Percentiles rank a stretch among this genome's conserved stretches.
phyloP scores from a whole-genome alignment of 768 basidiomycete species.

The Macrolepiota albuminosa region DNA sequence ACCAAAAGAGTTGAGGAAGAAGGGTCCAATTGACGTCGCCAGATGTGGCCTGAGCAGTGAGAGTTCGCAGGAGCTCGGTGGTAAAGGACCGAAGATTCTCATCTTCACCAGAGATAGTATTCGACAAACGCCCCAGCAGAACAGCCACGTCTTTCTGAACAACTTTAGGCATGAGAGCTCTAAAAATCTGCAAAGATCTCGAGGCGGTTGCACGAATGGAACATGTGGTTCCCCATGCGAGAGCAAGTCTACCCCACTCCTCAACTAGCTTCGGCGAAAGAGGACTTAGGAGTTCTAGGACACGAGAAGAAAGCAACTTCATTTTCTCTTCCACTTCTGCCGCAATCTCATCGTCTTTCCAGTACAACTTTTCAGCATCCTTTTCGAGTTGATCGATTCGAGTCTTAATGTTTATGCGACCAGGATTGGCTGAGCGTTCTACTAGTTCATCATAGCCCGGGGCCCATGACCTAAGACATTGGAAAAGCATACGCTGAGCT shows the following conservation, averaged over 20 bases:
- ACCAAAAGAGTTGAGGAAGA: conserved; percentile 87
- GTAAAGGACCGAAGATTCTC: conserved; percentile 79
- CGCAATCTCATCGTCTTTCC: conserved; percentile 66
- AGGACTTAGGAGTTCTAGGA: conserved; percentile 65
- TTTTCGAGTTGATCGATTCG: conserved; percentile 52
- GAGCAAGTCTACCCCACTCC: conserved; percentile 74
- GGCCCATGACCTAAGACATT: conserved; percentile 76
- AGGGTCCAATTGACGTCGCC: conserved; percentile 55
- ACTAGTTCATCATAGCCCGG: conserved; percentile 72
- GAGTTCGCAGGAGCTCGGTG: conserved; percentile 74
- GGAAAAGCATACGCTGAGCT: conserved; percentile 79
- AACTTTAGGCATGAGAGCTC: conserved; percentile 69
- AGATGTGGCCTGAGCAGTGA: conserved; percentile 56
- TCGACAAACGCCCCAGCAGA: conserved; percentile 78
- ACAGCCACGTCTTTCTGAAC: conserved; percentile 70
- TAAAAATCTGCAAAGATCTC: conserved; percentile 87
- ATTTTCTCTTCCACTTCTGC: conserved; percentile 61
- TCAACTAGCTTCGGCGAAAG: conserved; percentile 65
- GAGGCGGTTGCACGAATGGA: conserved; percentile 83
- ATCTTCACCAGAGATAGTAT: conserved; percentile 74
- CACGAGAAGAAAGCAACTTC: conserved; percentile 58
- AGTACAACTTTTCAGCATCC: conserved; percentile 53
- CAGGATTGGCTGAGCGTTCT: conserved; percentile 48
- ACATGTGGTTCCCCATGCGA: conserved; percentile 84
- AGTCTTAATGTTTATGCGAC: conserved; percentile 44